phyloP scores from a whole-genome alignment of 2,329 filamentous ascomycete genomes.

The Cercospora sp. region DNA sequence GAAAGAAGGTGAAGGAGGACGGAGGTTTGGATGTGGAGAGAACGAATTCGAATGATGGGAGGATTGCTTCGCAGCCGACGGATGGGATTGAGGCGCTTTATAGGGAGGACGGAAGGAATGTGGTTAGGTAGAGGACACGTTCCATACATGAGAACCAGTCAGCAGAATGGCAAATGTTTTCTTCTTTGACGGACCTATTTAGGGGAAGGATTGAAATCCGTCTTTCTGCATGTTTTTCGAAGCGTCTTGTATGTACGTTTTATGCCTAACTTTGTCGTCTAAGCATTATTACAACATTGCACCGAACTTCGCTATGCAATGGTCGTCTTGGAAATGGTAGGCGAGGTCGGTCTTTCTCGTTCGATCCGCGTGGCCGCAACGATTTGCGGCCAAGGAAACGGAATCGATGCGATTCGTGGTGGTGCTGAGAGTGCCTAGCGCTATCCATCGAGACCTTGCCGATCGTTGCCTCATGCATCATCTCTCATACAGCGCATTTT shows the following conservation, averaged over 20 bases:
- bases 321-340: background rate
- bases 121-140: background rate
- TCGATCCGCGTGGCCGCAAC: background rate
- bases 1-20: background rate
- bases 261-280: background rate
- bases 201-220: too few relatives aligned
- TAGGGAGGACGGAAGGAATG: background rate
- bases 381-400: background rate
- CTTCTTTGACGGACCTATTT: background rate
- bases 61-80: background rate
- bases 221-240: background rate
- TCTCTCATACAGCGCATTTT: background rate
- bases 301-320: background rate
- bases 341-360: background rate
- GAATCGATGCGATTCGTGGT: background rate
- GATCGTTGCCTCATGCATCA: constrained; percentile 2
- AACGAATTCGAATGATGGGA: constrained; percentile 2
- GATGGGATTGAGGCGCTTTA: background rate
- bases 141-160: background rate
- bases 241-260: background rate
- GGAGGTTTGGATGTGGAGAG: background rate
- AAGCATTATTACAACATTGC: constrained; percentile 2
- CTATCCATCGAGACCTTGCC: constrained; percentile 1
- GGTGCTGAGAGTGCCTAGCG: background rate
- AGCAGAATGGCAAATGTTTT: background rate